A percentile compares a stretch with the other conserved stretches of the same genome.
Evolutionary conservation across 495 filamentous ascomycete genomes (phyloP).

Genomic region (Penicillium samsonianum): DNA sequence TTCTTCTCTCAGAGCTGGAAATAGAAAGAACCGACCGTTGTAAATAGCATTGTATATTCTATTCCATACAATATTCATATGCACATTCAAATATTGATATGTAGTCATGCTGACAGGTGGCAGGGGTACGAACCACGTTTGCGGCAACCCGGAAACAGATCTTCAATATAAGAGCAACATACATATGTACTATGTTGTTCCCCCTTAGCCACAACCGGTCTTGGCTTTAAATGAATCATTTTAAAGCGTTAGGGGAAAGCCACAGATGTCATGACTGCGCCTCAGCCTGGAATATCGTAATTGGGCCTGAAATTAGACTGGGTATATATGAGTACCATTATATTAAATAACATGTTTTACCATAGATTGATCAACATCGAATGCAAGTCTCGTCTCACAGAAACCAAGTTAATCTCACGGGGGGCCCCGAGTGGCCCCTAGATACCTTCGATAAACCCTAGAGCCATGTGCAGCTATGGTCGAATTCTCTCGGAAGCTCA

Average conservation of each 20-base stretch:
- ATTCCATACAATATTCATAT: neutral
- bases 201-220: constrained; percentile 3
- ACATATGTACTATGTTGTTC: neutral
- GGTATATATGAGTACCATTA: neutral
- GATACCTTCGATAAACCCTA: neutral
- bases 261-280: constrained; percentile 13
- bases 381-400: constrained; percentile 1
- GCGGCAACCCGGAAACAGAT: constrained; percentile 19
- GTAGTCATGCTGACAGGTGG: constrained; percentile 21
- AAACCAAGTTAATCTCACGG: constrained; percentile 7
- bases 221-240: neutral
- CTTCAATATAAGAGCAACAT: constrained; percentile 2
- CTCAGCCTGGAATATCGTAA: neutral
- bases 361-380: constrained; percentile 1
- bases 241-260: neutral
- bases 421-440: neutral
- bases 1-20: neutral
- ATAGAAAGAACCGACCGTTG: neutral
- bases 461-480: neutral
- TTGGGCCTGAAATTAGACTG: neutral
- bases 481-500: neutral
- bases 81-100: neutral
- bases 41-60: neutral
- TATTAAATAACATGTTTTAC: neutral
- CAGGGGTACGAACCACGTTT: constrained; percentile 23